Percentiles rank a stretch among this genome's conserved stretches.
Conservation (phyloP, 2,329 filamentous ascomycete species). For the Fusarium agapanthi region DNA sequence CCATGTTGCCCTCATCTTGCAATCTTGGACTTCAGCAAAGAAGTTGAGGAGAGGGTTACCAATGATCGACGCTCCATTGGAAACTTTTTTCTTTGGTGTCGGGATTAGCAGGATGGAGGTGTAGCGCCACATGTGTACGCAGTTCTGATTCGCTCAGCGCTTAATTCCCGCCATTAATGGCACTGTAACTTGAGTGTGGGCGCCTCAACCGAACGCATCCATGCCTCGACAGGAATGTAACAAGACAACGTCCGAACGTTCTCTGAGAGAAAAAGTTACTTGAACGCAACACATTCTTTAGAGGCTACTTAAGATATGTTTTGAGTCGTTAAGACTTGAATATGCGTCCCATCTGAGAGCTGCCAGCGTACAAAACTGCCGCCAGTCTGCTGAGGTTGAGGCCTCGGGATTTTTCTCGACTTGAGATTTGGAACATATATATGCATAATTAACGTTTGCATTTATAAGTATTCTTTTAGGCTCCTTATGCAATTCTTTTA, state of each 20-base stretch:
- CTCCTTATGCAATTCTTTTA: conserved; percentile 9
- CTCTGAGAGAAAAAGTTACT: not conserved
- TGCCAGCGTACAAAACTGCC: not conserved
- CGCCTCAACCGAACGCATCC: not conserved
- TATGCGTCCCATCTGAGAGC: not conserved
- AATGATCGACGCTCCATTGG: conserved; percentile 37
- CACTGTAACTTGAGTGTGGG: conserved; percentile 1
- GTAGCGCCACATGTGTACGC: conserved; percentile 33
- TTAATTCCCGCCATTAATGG: conserved; percentile 23
- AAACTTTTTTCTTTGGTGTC: conserved; percentile 43
- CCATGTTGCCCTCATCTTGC: conserved; percentile 52
- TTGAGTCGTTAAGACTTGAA: not conserved
- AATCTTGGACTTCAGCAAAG: conserved; percentile 36
- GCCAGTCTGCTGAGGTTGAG: not conserved
- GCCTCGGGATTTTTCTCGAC: not conserved
- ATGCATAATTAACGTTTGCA: not conserved
- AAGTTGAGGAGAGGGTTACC: conserved; percentile 41
- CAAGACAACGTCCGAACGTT: not conserved
- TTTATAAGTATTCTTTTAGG: not conserved
- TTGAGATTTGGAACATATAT: not conserved
- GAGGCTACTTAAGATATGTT: not conserved
- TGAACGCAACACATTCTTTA: not conserved
- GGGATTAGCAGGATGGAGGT: conserved; percentile 37
- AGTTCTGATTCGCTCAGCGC: conserved; percentile 29
- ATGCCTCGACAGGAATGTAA: not conserved